Percentiles rank a stretch among this genome's conserved stretches.
These are phyloP conservation scores for Nasturtium officinale DNA, from an alignment of 345 rosid species.

Conservation along the genomic window DNA sequence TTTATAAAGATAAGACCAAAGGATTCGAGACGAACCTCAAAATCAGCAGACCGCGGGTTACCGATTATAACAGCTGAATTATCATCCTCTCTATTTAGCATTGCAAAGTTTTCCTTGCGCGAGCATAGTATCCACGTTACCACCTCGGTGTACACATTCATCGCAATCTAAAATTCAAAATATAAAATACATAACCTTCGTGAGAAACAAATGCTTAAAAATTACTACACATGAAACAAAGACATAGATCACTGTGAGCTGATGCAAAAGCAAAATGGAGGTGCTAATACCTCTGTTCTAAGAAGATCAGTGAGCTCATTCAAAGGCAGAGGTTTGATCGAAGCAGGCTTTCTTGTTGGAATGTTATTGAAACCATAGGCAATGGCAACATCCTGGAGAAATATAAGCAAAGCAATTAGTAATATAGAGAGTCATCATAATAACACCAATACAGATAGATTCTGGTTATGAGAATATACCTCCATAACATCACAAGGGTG, in stretches of 20 bases:
- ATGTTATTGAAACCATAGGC: conserved; percentile 91
- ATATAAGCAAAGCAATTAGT: conserved; percentile 13
- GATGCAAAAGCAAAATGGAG: conserved; percentile 19
- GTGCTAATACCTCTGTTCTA: conserved; percentile 64
- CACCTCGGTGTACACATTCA: conserved; percentile 80
- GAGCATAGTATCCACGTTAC: conserved; percentile 82
- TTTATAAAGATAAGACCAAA: background rate
- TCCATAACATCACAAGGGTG: conserved; percentile 97
- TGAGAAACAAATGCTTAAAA: conserved; percentile 14
- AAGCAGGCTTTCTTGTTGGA: conserved; percentile 64
- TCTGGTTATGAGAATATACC: conserved; percentile 45
- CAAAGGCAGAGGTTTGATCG: conserved; percentile 67
- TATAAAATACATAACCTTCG: background rate
- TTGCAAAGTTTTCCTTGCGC: conserved; percentile 62
- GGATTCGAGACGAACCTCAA: conserved; percentile 62
- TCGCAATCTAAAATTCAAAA: conserved; percentile 59
- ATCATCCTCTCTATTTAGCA: conserved; percentile 73
- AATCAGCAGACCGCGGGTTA: conserved; percentile 90
- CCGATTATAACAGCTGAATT: conserved; percentile 63
- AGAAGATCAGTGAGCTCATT: conserved; percentile 81
- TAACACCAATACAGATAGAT: background rate
- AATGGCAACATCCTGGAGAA: conserved; percentile 85
- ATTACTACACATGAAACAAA: conserved; percentile 1
- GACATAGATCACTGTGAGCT: conserved; percentile 8
- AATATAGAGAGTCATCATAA: background rate